Evolutionary conservation across 2,329 filamentous ascomycete genomes (phyloP).

Genomic region (Epichloe scottii): DNA sequence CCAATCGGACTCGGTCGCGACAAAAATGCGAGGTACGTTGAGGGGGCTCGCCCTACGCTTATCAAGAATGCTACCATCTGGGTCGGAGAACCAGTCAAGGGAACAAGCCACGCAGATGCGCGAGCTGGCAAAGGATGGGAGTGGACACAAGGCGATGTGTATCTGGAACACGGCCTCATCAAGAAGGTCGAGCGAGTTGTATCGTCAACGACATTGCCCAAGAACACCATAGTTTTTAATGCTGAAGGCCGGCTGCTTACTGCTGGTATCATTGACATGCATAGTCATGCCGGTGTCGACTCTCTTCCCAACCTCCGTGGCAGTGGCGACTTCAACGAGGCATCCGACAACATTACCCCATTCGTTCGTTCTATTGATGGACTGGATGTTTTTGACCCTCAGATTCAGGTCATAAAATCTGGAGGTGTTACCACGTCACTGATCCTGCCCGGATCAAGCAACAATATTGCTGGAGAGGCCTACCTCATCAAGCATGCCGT

Average conservation of each 20-base stretch:
- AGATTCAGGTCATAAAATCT: constrained; percentile 57
- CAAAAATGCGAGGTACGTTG: constrained; percentile 47
- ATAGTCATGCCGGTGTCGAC: constrained; percentile 51
- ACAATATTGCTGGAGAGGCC: constrained; percentile 61
- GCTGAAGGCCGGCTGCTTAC: constrained; percentile 50
- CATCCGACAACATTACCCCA: constrained; percentile 51
- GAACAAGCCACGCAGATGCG: constrained; percentile 38
- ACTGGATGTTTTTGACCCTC: constrained; percentile 49
- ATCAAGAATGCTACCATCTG: constrained; percentile 56
- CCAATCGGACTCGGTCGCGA: constrained; percentile 43
- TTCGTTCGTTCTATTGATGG: constrained; percentile 56
- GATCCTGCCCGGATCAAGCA: constrained; percentile 55
- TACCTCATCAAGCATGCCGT: constrained; percentile 57
- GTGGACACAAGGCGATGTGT: constrained; percentile 49
- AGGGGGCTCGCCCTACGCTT: constrained; percentile 45
- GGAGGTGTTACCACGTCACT: constrained; percentile 60
- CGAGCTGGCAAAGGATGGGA: constrained; percentile 44
- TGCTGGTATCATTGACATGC: constrained; percentile 59
- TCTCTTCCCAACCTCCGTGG: constrained; percentile 42
- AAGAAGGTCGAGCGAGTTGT: constrained; percentile 37
- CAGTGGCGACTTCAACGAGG: constrained; percentile 49
- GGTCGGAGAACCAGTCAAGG: constrained; percentile 46
- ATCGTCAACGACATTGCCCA: constrained; percentile 26
- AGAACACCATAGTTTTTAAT: constrained; percentile 39
- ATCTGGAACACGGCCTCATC: constrained; percentile 49